Base-by-base conservation (phyloP, 306 rosid genomes). In the Vachellia pachyceras region DNA sequence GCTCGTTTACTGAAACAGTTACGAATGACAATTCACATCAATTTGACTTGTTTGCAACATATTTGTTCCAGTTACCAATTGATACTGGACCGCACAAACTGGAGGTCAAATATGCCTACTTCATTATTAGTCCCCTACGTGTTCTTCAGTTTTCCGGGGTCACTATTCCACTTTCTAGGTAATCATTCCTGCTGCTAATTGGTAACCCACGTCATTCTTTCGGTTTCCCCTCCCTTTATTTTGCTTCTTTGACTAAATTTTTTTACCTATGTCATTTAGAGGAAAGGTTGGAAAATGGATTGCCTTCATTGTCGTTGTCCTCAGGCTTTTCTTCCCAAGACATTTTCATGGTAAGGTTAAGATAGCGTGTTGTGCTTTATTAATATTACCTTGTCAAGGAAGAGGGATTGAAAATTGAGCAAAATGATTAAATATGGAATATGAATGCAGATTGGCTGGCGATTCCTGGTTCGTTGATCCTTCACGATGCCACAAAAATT, bases 51-150 rank as follows among this genome's bases (percentile, higher is more conserved):
- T 46, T 40, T 40, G n/a, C 0, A 78, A 49, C 20, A 42, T 82
- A 22, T 60, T 69, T 13, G 40, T 70, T 84, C 74, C 90, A 95
- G 99, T 50, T 91, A 95, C 84, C 80, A 92, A 83, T 57, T 95
- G 84, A 85, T 92, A 85, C 83, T 95, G 90, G 98, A 95, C 60
- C 94, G 97, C 46, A 95, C 97, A 74, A 92, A 95, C 79, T 92
- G 98, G 98, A 92, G 90, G 81, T 84, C 97, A 13, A 95, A 95
- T 52, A 92, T 95, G 91, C 84, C 91, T 58, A 95, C 98, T 71
- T 84, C 97, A 49, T 88, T 92, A 42, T 77, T 92, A 82, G 91
- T 95, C 78, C 98, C 98, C 35, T 95, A 91, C 87, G 86, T 92
- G 79, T 92, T 92, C 94, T 88, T 95, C 86, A 89, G 98, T 77